These are phyloP conservation scores for Colletotrichum sp. DNA, from an alignment of 2,329 filamentous ascomycete species.

Conservation along the genomic window DNA sequence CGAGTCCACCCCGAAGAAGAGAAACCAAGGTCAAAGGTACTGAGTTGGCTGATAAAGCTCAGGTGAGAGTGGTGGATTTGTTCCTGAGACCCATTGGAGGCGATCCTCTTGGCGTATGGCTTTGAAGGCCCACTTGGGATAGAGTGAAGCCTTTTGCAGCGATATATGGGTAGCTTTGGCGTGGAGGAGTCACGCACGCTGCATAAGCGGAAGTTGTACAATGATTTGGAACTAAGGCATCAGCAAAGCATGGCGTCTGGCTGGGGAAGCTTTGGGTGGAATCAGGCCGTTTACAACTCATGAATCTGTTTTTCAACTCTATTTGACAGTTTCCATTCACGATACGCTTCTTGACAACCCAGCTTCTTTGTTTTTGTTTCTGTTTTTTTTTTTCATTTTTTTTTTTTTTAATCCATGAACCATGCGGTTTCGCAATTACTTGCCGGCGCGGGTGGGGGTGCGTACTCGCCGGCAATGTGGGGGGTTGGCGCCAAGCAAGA, in stretches of 20 bases:
- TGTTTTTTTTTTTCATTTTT: not conserved
- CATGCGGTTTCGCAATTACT: not conserved
- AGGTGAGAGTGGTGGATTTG: not conserved
- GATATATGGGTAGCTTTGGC: not conserved
- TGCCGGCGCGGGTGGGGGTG: not conserved
- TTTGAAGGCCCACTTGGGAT: not conserved
- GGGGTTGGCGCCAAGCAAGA: too few species aligned
- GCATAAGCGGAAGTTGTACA: not conserved
- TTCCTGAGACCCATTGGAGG: not conserved
- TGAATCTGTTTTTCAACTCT: not conserved
- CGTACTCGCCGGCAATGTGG: not conserved
- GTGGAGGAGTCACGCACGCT: not conserved
- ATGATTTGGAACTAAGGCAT: slow-evolving; percentile 1
- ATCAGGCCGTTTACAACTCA: not conserved
- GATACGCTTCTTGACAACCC: not conserved
- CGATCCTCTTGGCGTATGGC: not conserved
- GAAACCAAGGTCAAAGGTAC: slow-evolving; percentile 36
- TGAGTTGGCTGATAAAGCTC: not conserved
- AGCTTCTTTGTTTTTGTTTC: not conserved
- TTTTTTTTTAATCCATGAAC: not conserved
- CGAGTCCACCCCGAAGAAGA: slow-evolving; percentile 39
- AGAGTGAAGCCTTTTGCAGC: not conserved
- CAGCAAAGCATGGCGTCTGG: slow-evolving; percentile 13
- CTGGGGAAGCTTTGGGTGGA: not conserved
- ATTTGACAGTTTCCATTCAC: not conserved